Evolutionary conservation across 441 rosid species (phyloP).

Genomic region (Melastoma candidum): DNA sequence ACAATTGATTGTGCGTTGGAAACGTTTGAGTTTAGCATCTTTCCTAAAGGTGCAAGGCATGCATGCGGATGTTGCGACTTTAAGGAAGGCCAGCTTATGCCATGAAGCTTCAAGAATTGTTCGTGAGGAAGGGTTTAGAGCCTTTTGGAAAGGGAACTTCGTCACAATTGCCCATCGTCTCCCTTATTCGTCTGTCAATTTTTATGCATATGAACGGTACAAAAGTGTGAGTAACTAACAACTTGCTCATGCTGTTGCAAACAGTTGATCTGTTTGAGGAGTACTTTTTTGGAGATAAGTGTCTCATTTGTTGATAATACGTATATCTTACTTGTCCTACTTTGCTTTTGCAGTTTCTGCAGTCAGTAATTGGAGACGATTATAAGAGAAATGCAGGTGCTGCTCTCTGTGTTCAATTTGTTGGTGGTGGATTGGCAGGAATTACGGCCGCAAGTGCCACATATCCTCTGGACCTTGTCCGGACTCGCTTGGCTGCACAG

Average conservation of each 20-base stretch:
- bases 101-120: slow-evolving; percentile 63
- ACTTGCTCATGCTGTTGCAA: neutral
- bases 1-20: no score
- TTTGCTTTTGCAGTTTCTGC: slow-evolving; percentile 38
- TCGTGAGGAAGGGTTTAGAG: slow-evolving; percentile 79
- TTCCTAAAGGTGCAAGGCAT: slow-evolving; percentile 78
- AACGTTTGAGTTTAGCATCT: no score
- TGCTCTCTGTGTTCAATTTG: no score
- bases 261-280: neutral
- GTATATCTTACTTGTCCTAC: slow-evolving; percentile 1
- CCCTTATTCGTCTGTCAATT: slow-evolving; percentile 74
- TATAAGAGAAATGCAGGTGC: no score
- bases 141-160: slow-evolving; percentile 92
- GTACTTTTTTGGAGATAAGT: neutral
- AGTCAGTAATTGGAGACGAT: slow-evolving; percentile 14
- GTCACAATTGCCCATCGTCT: slow-evolving; percentile 90
- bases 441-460: slow-evolving; percentile 86
- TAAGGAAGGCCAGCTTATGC: slow-evolving; percentile 57
- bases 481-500: slow-evolving; percentile 97
- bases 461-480: slow-evolving; percentile 92
- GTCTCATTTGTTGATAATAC: slow-evolving; percentile 10
- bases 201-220: slow-evolving; percentile 76
- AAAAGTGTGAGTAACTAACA: slow-evolving; percentile 39
- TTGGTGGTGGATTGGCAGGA: slow-evolving; percentile 89
- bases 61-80: slow-evolving; percentile 55